Conservation (phyloP, 306 rosid genomes). For the Gastrolobium bilobum region DNA sequence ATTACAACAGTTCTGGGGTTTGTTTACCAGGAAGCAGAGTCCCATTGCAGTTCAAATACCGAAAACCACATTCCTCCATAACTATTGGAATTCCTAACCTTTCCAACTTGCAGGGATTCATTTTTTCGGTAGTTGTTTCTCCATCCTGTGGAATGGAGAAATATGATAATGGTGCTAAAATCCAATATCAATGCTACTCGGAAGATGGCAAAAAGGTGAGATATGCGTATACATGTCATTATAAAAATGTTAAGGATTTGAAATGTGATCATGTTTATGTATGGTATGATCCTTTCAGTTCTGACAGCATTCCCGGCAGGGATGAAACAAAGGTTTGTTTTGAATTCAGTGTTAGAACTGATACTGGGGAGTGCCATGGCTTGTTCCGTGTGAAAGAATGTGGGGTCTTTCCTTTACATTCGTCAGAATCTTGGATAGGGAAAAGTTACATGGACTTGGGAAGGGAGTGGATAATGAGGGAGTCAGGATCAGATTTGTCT, state of each 20-base stretch:
- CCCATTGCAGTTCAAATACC: too few relatives aligned
- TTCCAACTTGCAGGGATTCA: neutral
- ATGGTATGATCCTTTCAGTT: slow-evolving; percentile 46
- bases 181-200: neutral
- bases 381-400: slow-evolving; percentile 17
- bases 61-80: too few relatives aligned
- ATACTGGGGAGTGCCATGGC: neutral
- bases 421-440: neutral
- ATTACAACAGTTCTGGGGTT: too few relatives aligned
- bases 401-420: slow-evolving; percentile 26
- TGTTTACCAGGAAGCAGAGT: too few relatives aligned
- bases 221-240: neutral
- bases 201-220: neutral
- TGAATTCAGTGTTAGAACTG: slow-evolving; percentile 3
- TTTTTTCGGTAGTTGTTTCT: neutral
- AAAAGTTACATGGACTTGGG: too few relatives aligned
- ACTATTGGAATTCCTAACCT: neutral
- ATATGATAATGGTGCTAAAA: neutral
- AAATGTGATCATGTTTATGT: slow-evolving; percentile 32
- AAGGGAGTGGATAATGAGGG: too few relatives aligned
- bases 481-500: too few relatives aligned
- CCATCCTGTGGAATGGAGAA: neutral
- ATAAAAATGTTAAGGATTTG: neutral
- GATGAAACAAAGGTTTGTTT: neutral
- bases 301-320: neutral